These are phyloP conservation scores for Syncephalastrum monosporum DNA, from an alignment of 371 early-diverging fungal species.

Conservation along the genomic window DNA sequence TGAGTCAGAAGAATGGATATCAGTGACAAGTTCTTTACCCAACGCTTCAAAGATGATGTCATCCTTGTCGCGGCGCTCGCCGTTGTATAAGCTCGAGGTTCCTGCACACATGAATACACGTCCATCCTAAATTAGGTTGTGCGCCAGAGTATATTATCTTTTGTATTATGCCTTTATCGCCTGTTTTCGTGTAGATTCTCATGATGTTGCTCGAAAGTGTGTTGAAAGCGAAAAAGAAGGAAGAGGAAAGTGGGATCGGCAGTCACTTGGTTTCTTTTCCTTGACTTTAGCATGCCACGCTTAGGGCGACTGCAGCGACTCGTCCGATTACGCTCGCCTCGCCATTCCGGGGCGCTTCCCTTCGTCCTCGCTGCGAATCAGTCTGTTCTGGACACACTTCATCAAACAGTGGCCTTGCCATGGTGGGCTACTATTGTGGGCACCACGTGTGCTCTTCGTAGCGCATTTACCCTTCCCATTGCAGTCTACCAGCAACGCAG, in stretches of 20 bases:
- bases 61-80: constrained; percentile 85
- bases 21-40: constrained; percentile 45
- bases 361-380: constrained; percentile 46
- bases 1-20: no score
- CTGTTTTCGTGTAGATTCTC: constrained; percentile 90
- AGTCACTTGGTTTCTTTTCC: no score
- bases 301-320: no score
- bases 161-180: constrained; percentile 75
- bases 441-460: constrained; percentile 60
- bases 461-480: constrained; percentile 69
- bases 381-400: constrained; percentile 41
- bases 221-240: no score
- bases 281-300: no score
- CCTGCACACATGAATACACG: constrained; percentile 39
- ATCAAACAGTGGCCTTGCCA: constrained; percentile 47
- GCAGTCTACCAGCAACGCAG: constrained; percentile 72
- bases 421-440: constrained; percentile 73
- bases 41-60: constrained; percentile 91
- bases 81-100: constrained; percentile 86
- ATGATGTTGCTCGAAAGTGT: constrained; percentile 12
- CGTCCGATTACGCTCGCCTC: no score
- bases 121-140: background rate
- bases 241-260: no score
- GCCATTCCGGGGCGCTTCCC: constrained; percentile 13
- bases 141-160: background rate